A percentile compares a stretch with the other conserved stretches of the same genome.
These are phyloP conservation scores for Monsonia emarginata DNA, from an alignment of 441 rosid genomes.

Conservation along the genomic window DNA sequence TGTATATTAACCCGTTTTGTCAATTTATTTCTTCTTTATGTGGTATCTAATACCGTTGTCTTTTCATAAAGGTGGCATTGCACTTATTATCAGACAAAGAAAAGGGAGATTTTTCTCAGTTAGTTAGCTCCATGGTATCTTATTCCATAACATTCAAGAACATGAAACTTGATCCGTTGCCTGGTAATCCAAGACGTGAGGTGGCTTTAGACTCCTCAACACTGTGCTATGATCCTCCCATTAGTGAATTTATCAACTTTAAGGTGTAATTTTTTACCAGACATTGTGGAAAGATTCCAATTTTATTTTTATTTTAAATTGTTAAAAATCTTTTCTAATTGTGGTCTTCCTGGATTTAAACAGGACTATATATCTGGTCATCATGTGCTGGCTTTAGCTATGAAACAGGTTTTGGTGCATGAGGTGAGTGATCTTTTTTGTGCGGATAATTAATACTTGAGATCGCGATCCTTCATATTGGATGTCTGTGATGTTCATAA, in stretches of 20 bases:
- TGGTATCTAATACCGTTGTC: slow-evolving; percentile 15
- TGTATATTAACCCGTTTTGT: not conserved
- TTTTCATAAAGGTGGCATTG: slow-evolving; percentile 61
- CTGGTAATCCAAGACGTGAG: slow-evolving; percentile 35
- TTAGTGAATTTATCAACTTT: slow-evolving; percentile 53
- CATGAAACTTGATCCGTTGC: slow-evolving; percentile 35
- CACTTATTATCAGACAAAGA: slow-evolving; percentile 69
- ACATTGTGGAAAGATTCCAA: not conserved
- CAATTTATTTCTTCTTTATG: slow-evolving; percentile 5
- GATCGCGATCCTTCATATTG: no score
- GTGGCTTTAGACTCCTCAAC: slow-evolving; percentile 39
- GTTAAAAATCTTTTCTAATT: slow-evolving; percentile 14
- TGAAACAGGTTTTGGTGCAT: slow-evolving; percentile 81
- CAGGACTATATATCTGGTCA: slow-evolving; percentile 60
- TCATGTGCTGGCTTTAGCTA: slow-evolving; percentile 50
- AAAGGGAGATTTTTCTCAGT: slow-evolving; percentile 54
- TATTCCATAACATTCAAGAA: slow-evolving; percentile 67
- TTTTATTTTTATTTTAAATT: not conserved
- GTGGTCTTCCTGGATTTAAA: slow-evolving; percentile 22
- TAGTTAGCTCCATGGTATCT: slow-evolving; percentile 62
- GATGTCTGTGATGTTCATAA: not conserved
- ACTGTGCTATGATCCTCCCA: slow-evolving; percentile 67
- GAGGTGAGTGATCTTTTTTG: slow-evolving; percentile 50
- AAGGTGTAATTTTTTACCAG: slow-evolving; percentile 39
- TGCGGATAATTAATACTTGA: no score